Base-by-base conservation (phyloP, 257 asterid genomes). In the Eustoma russellianum region DNA sequence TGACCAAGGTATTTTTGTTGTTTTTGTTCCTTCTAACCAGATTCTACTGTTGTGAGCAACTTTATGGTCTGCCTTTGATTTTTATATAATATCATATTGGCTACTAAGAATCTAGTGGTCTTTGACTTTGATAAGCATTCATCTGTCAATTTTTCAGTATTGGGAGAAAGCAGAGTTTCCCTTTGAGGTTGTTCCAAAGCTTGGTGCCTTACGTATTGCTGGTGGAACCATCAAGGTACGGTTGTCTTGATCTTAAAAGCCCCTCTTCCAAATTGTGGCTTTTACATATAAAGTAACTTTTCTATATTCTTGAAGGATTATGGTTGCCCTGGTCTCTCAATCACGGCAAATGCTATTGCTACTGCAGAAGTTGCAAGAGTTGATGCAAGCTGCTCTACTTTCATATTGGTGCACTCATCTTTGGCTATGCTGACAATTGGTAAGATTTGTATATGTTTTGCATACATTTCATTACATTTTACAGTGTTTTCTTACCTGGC, bases 141-240 rank as follows among this genome's bases (percentile, higher is more conserved):
- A 38, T 9, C 33, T 53, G 17, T 18, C 49, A 59, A 41, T 55
- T 62, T 65, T 63, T 69, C 77, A 88, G 99, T 92, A 83, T 51
- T 92, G 99, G 99, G 97, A 92, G 77, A 92, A 81, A 75, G 97
- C 95, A 40, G 91, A 88, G 74, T 92, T 92, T 74, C 99, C 97
- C 9, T 92, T 92, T 65, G 93, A 88, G 79, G 74, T 92, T 60
- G 51, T 92, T 73, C 95, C 99, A 13, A 83, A 88, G 74, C 83
- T 92, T 52, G 94, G 81, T 38, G 88, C 85, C 34, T 51, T 92
- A 78, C 65, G 55, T 49, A 9, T 92, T 59, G 91, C 86, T 13
- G 99, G 99, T 56, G 95, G 95, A 61, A 81, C 72, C 61, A 79
- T 92, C 77, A 81, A 81, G 98, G 98, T 88, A 61, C 48, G 47